Evolutionary conservation across 352 stramenopile genomes (phyloP), one percentile per base, ranked within the genome.

Genomic region (Phytophthora fragariaefolia): DNA sequence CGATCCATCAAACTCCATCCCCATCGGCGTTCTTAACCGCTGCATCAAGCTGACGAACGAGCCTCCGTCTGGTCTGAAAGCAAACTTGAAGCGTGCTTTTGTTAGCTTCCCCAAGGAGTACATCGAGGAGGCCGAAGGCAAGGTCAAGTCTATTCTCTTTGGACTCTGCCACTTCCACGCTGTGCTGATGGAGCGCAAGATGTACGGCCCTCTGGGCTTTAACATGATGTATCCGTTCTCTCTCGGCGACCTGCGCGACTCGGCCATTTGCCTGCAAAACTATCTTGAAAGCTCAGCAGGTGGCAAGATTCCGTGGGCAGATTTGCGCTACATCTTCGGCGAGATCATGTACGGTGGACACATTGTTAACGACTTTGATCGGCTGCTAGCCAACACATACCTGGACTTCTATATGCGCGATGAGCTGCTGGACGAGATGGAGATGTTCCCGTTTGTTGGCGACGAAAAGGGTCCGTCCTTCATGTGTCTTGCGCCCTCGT

Each of bases 191-290:
- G 97, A 99, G 73, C 88, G 97, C 30, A 99, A 99, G 73, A 97
- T 98, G 80, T 99, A 98, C 71, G 97, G 97, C 4, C 93, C 96
- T 13, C 93, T 98, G 58, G 97, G 97, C n/a, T 99, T 98, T 82
- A 99, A 99, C 69, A 99, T 99, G 96, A 98, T 98, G 79, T 99
- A 99, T 68, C 96, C 96, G 5, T 99, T 99, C 76, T 98, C 91
- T 23, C 91, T 98, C 50, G 96, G 97, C 15, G 97, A 99, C 70
- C 80, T 99, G 54, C 90, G 92, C 34, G 97, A 99, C 73, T 98
- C 91, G 27, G 91, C 95, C 3, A 98, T 97, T 57, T 98, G 92
- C 46, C 71, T 99, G 40, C 83, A 94, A 62, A 99, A 99, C 71
- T 99, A 99, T 58, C 95, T 99, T 65, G 97, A 99, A 53, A 99